Conservation (phyloP, 2,329 filamentous ascomycete species). For the Volutella citrinella region DNA sequence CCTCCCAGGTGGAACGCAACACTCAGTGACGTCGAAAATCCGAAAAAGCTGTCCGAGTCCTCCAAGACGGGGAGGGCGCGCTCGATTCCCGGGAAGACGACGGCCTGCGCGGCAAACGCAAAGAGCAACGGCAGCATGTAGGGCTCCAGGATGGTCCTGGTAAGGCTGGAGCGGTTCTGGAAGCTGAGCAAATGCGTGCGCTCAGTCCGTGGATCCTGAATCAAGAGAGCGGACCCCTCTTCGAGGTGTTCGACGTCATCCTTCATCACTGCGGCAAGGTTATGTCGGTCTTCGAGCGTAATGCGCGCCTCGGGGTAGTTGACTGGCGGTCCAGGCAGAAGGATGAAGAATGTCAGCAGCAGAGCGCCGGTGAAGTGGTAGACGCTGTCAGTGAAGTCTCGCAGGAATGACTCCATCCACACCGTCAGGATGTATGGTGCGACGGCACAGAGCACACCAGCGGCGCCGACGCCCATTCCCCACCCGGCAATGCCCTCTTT, state of each 20-base stretch:
- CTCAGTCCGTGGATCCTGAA: constrained; percentile 32
- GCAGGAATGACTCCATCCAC: constrained; percentile 23
- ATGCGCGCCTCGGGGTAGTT: constrained; percentile 17
- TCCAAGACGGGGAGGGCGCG: constrained; percentile 23
- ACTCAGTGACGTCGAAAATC: constrained; percentile 26
- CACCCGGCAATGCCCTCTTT: constrained; percentile 31
- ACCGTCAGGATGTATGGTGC: constrained; percentile 29
- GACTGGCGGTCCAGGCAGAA: constrained; percentile 25
- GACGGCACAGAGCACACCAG: constrained; percentile 24
- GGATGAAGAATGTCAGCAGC: constrained; percentile 25
- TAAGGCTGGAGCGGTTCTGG: constrained; percentile 13
- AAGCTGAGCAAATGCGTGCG: constrained; percentile 12
- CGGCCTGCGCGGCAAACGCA: constrained; percentile 19
- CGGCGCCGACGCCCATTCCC: constrained; percentile 32
- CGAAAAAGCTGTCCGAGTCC: constrained; percentile 23
- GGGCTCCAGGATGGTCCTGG: constrained; percentile 14
- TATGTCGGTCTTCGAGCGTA: background rate
- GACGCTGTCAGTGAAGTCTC: constrained; percentile 25
- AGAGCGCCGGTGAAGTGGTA: constrained; percentile 25
- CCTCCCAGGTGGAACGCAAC: constrained; percentile 28
- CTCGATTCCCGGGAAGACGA: constrained; percentile 27
- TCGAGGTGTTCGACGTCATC: constrained; percentile 15
- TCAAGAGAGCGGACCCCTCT: constrained; percentile 33
- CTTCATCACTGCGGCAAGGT: constrained; percentile 6
- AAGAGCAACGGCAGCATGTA: constrained; percentile 26